Evolutionary conservation across 1,284 basidiomycete species (phyloP).

Genomic region (Papiliotrema flavescens): DNA sequence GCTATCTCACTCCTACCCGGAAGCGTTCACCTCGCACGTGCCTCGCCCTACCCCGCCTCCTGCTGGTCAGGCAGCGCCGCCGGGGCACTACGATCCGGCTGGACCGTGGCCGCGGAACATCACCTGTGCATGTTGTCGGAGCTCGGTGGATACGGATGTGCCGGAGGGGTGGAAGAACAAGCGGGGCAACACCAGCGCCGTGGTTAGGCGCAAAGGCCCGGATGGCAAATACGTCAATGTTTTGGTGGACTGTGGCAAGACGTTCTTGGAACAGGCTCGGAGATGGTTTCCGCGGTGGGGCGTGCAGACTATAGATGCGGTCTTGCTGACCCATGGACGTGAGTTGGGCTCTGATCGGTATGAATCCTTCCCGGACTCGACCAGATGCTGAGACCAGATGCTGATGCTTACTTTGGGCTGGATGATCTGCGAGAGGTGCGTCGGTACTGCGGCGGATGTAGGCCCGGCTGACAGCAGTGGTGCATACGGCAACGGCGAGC

Average conservation of each 20-base stretch:
- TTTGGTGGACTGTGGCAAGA: conserved; percentile 51
- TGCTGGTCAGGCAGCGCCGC: not conserved
- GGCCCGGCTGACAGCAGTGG: conserved; percentile 17
- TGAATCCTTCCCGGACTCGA: not conserved
- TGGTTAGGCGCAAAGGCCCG: conserved; percentile 28
- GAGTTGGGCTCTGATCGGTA: conserved; percentile 14
- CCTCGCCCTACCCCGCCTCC: conserved; percentile 13
- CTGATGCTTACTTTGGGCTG: conserved; percentile 42
- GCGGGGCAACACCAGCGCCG: conserved; percentile 44
- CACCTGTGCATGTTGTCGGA: conserved; percentile 42
- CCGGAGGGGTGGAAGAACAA: conserved; percentile 45
- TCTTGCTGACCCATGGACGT: conserved; percentile 51
- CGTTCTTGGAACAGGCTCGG: conserved; percentile 46
- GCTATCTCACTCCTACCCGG: conserved; percentile 24
- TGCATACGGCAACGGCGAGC: conserved; percentile 36
- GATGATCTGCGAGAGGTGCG: conserved; percentile 35
- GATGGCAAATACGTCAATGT: conserved; percentile 43
- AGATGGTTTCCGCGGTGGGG: conserved; percentile 46
- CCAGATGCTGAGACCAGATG: conserved; percentile 18
- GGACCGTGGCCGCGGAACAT: conserved; percentile 39
- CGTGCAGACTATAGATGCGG: conserved; percentile 48
- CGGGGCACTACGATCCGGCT: conserved; percentile 24
- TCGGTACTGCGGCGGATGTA: too few relatives aligned
- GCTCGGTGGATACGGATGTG: conserved; percentile 35
- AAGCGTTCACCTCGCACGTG: conserved; percentile 17